Evolutionary conservation across 2,329 filamentous ascomycete species (phyloP).

Genomic region (Neocatenulostroma microsporum): DNA sequence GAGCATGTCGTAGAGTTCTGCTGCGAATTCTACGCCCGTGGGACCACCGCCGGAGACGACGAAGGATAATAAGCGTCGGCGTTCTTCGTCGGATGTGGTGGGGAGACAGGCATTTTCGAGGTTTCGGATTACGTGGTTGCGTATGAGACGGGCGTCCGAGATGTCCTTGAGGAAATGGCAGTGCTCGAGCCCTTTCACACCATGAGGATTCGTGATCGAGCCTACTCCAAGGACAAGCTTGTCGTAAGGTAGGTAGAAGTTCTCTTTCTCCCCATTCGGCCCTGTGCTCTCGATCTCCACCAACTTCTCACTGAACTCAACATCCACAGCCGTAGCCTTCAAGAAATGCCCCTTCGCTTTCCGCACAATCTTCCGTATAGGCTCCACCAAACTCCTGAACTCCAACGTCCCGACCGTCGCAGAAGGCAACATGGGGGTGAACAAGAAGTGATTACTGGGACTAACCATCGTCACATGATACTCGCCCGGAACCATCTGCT

Average conservation of each 20-base stretch:
- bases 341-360: constrained; percentile 81
- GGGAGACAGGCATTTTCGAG: constrained; percentile 88
- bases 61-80: constrained; percentile 80
- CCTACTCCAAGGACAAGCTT: constrained; percentile 91
- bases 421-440: constrained; percentile 95
- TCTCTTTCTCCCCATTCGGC: constrained; percentile 59
- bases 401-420: constrained; percentile 95
- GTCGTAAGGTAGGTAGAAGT: constrained; percentile 95
- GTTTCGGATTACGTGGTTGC: constrained; percentile 81
- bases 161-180: constrained; percentile 96
- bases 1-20: constrained; percentile 88
- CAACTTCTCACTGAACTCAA: constrained; percentile 85
- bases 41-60: constrained; percentile 94
- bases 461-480: constrained; percentile 96
- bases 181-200: constrained; percentile 87
- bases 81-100: constrained; percentile 80
- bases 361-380: constrained; percentile 74
- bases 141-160: constrained; percentile 79
- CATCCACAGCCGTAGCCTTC: constrained; percentile 75
- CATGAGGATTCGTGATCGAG: constrained; percentile 87
- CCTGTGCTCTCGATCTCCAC: constrained; percentile 76
- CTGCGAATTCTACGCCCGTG: constrained; percentile 95
- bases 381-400: constrained; percentile 83
- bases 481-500: constrained; percentile 79
- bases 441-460: constrained; percentile 92